phyloP scores from a whole-genome alignment of 257 asterid genomes.

The Galeopsis tetrahit region DNA sequence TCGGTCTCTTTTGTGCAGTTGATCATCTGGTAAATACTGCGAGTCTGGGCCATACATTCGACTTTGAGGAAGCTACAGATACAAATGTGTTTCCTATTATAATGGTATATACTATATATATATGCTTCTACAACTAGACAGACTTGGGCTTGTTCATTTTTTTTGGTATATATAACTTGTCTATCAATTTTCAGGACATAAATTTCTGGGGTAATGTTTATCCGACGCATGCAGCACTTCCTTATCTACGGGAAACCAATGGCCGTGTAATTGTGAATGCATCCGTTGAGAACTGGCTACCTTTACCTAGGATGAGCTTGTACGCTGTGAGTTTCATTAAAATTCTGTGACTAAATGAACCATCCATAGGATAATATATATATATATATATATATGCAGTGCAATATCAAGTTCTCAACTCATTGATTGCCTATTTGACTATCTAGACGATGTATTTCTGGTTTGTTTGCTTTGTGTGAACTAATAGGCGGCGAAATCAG shows the following conservation, averaged over 20 bases:
- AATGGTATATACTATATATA: conserved; percentile 51
- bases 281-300: conserved; percentile 84
- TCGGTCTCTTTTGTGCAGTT: conserved; percentile 47
- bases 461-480: not conserved
- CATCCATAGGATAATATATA: too few relatives aligned
- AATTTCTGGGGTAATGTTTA: conserved; percentile 96
- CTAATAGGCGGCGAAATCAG: conserved; percentile 81
- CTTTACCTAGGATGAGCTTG: conserved; percentile 91
- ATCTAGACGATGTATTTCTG: not conserved
- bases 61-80: conserved; percentile 88
- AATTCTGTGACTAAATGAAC: too few relatives aligned
- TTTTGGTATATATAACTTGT: not conserved
- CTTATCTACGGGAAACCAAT: conserved; percentile 64
- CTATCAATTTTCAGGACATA: conserved; percentile 59
- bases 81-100: conserved; percentile 72
- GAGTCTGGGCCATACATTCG: conserved; percentile 86
- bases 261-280: conserved; percentile 84
- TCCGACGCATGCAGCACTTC: conserved; percentile 89
- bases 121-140: not conserved
- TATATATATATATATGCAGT: too few relatives aligned
- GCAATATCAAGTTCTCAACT: too few relatives aligned
- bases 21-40: conserved; percentile 91
- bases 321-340: conserved; percentile 58
- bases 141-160: not conserved
- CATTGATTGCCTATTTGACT: not conserved